Evolutionary conservation across 2,329 filamentous ascomycete genomes (phyloP).

Genomic region (Calonectria leucothoes): DNA sequence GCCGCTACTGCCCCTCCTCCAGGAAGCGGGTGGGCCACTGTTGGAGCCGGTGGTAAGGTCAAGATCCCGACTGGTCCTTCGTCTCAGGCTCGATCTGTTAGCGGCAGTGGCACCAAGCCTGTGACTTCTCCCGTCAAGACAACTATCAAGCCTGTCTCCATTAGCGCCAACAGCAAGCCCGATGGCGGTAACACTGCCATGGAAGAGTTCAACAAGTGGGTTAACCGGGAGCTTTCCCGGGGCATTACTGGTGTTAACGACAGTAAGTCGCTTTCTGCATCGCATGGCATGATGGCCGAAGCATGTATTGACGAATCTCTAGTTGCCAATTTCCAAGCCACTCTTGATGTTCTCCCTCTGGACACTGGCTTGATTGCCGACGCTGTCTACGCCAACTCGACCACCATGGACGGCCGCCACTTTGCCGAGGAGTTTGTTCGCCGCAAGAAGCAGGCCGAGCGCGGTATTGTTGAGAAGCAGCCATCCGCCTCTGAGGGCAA

Average conservation of each 20-base stretch:
- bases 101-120: slow-evolving; percentile 56
- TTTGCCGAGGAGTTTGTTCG: slow-evolving; percentile 96
- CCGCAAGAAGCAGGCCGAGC: slow-evolving; percentile 92
- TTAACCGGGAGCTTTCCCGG: slow-evolving; percentile 80
- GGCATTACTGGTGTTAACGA: slow-evolving; percentile 70
- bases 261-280: slow-evolving; percentile 55
- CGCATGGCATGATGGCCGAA: background rate
- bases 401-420: slow-evolving; percentile 90
- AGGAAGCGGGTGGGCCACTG: slow-evolving; percentile 87
- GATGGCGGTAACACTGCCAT: slow-evolving; percentile 66
- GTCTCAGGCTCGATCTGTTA: slow-evolving; percentile 59
- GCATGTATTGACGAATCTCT: slow-evolving; percentile 46
- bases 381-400: slow-evolving; percentile 86
- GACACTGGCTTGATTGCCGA: slow-evolving; percentile 89
- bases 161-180: slow-evolving; percentile 54
- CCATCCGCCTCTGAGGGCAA: slow-evolving; percentile 64
- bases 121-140: slow-evolving; percentile 63
- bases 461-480: slow-evolving; percentile 85
- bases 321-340: slow-evolving; percentile 86
- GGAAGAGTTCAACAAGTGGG: slow-evolving; percentile 96
- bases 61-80: slow-evolving; percentile 76
- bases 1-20: slow-evolving; percentile 34
- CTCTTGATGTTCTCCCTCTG: slow-evolving; percentile 79
- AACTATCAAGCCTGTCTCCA: slow-evolving; percentile 59
- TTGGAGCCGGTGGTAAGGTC: slow-evolving; percentile 92